These are phyloP conservation scores for Calophaca sinica DNA, from an alignment of 306 rosid species.

Conservation along the genomic window DNA sequence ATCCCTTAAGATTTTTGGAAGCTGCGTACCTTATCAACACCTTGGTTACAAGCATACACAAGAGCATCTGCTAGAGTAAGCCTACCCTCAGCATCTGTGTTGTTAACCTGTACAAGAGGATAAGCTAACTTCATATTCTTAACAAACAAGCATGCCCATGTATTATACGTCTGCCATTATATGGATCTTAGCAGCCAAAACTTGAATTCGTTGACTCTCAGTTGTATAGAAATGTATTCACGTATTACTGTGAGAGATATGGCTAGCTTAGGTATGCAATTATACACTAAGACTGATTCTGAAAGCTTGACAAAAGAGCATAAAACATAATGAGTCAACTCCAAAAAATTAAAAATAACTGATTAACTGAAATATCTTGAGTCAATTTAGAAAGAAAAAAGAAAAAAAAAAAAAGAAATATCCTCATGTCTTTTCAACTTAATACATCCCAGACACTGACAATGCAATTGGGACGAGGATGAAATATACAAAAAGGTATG, in stretches of 20 bases:
- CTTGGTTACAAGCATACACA: slow-evolving; percentile 92
- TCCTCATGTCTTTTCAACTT: too few relatives aligned
- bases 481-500: too few relatives aligned
- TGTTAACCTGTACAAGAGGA: slow-evolving; percentile 73
- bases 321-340: neutral
- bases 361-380: slow-evolving; percentile 1
- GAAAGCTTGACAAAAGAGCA: neutral
- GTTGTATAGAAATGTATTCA: neutral
- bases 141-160: neutral
- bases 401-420: neutral
- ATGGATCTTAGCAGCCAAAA: slow-evolving; percentile 11
- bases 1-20: neutral
- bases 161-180: slow-evolving; percentile 11
- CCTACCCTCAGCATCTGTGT: slow-evolving; percentile 96
- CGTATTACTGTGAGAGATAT: neutral
- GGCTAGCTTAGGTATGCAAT: neutral
- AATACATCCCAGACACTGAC: too few relatives aligned
- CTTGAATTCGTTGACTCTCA: slow-evolving; percentile 15
- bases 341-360: neutral
- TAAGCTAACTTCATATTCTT: slow-evolving; percentile 31
- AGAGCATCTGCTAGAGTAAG: slow-evolving; percentile 94
- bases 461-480: too few relatives aligned
- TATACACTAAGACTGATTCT: neutral
- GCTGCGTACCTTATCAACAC: slow-evolving; percentile 74
- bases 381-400: neutral